phyloP scores from a whole-genome alignment of 2,329 filamentous ascomycete species.

The Verticillium isaacii region DNA sequence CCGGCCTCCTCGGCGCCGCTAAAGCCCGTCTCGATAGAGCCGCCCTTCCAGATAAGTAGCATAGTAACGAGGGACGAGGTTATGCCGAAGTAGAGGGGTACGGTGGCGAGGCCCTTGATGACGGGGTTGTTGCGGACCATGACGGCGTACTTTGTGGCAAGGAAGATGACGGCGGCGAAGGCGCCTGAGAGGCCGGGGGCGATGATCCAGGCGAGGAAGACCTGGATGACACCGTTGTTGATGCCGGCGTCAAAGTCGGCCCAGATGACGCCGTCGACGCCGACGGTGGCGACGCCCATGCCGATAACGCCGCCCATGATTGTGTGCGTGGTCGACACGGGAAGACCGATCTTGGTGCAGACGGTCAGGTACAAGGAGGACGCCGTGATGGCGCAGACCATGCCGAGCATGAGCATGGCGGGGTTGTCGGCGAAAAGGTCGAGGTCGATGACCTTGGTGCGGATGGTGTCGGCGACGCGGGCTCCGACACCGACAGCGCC shows the following conservation, averaged over 20 bases:
- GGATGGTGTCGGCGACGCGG: slow-evolving; percentile 41
- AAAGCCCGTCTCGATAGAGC: slow-evolving; percentile 10
- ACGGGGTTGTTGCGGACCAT: slow-evolving; percentile 36
- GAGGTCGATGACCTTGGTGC: slow-evolving; percentile 37
- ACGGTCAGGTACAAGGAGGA: slow-evolving; percentile 36
- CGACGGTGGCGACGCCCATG: slow-evolving; percentile 36
- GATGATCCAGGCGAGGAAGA: slow-evolving; percentile 41
- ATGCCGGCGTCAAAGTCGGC: slow-evolving; percentile 17
- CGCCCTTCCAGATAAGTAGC: slow-evolving; percentile 15
- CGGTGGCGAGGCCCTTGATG: slow-evolving; percentile 32
- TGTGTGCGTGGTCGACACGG: slow-evolving; percentile 42
- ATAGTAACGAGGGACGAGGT: slow-evolving; percentile 31
- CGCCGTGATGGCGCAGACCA: slow-evolving; percentile 31
- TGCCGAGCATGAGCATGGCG: slow-evolving; percentile 34
- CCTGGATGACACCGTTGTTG: slow-evolving; percentile 35
- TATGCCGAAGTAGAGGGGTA: slow-evolving; percentile 54
- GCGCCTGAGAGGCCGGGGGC: slow-evolving; percentile 37
- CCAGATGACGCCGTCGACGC: slow-evolving; percentile 36
- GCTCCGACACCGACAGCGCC: slow-evolving; percentile 44
- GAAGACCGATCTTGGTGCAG: slow-evolving; percentile 25
- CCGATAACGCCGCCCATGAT: slow-evolving; percentile 40
- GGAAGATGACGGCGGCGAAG: slow-evolving; percentile 39
- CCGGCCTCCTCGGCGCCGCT: slow-evolving; percentile 33
- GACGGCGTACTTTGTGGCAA: slow-evolving; percentile 35
- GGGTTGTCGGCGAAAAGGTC: slow-evolving; percentile 32